Conservation (phyloP, 495 filamentous ascomycete genomes). For the Friedmanniomyces endolithicus region DNA sequence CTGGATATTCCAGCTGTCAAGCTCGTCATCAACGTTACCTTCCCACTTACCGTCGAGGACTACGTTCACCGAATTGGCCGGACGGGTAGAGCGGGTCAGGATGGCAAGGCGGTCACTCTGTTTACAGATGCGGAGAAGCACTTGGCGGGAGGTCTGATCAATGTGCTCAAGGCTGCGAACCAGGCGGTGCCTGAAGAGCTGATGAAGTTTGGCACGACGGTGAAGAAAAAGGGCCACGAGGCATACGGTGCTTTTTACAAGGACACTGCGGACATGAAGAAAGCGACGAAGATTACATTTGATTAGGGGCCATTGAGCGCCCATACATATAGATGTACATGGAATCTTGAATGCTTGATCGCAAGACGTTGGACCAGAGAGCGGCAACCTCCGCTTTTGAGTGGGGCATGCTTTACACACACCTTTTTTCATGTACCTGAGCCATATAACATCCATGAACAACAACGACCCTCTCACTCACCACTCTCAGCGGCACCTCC, state of each 20-base stretch:
- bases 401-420: too few relatives aligned
- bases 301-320: constrained; percentile 32
- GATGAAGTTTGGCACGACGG: constrained; percentile 90
- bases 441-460: too few relatives aligned
- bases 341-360: too few relatives aligned
- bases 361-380: too few relatives aligned
- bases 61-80: constrained; percentile 88
- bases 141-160: constrained; percentile 76
- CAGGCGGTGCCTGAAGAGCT: constrained; percentile 80
- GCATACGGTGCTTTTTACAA: constrained; percentile 90
- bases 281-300: constrained; percentile 86
- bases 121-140: constrained; percentile 92
- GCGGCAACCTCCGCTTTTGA: too few relatives aligned
- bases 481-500: not conserved
- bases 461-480: too few relatives aligned
- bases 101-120: constrained; percentile 79
- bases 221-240: constrained; percentile 94
- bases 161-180: constrained; percentile 78
- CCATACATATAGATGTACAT: too few relatives aligned
- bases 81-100: constrained; percentile 83
- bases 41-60: constrained; percentile 68
- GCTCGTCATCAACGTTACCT: constrained; percentile 78
- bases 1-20: constrained; percentile 91
- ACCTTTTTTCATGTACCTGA: too few relatives aligned
- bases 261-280: constrained; percentile 53